Evolutionary conservation across 176 grass and related monocot species (phyloP).

Genomic region (Hordeum marinum): DNA sequence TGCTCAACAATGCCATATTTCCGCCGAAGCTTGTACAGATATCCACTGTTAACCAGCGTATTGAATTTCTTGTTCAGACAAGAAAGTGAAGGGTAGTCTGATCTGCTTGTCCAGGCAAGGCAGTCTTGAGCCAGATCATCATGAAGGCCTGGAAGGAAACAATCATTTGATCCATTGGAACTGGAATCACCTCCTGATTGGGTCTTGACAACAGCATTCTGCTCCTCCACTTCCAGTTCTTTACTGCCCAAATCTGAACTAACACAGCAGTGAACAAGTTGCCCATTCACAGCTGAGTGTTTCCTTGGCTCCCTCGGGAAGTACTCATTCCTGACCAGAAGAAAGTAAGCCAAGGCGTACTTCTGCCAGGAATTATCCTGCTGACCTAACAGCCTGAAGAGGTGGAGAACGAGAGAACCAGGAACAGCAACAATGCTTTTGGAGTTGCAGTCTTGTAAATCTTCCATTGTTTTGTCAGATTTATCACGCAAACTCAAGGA

Average conservation of each 20-base stretch:
- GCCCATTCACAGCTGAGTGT: slow-evolving; percentile 24
- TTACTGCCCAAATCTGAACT: slow-evolving; percentile 32
- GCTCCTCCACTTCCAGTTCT: slow-evolving; percentile 47
- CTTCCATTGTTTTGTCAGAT: slow-evolving; percentile 35
- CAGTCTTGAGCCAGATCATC: slow-evolving; percentile 81
- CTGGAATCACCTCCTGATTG: slow-evolving; percentile 38
- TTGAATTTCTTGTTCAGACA: slow-evolving; percentile 80
- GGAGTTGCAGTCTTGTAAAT: slow-evolving; percentile 50
- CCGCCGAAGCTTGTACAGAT: slow-evolving; percentile 73
- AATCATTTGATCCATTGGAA: slow-evolving; percentile 55
- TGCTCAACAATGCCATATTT: slow-evolving; percentile 69
- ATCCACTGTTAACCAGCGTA: slow-evolving; percentile 69
- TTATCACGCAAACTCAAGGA: background rate
- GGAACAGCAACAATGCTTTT: slow-evolving; percentile 55
- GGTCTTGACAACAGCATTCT: slow-evolving; percentile 30
- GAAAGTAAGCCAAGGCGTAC: slow-evolving; percentile 52
- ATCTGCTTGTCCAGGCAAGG: slow-evolving; percentile 75
- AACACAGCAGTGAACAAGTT: slow-evolving; percentile 5
- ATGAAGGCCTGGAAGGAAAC: slow-evolving; percentile 70
- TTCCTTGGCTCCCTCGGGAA: slow-evolving; percentile 29
- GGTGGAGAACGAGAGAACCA: slow-evolving; percentile 43
- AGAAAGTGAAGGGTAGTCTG: slow-evolving; percentile 68
- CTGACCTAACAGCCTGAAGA: slow-evolving; percentile 50
- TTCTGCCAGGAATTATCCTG: slow-evolving; percentile 70
- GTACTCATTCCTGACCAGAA: slow-evolving; percentile 55